Base-by-base conservation (phyloP, 805 yeast genomes). In the Spathaspora hagerdaliae region DNA sequence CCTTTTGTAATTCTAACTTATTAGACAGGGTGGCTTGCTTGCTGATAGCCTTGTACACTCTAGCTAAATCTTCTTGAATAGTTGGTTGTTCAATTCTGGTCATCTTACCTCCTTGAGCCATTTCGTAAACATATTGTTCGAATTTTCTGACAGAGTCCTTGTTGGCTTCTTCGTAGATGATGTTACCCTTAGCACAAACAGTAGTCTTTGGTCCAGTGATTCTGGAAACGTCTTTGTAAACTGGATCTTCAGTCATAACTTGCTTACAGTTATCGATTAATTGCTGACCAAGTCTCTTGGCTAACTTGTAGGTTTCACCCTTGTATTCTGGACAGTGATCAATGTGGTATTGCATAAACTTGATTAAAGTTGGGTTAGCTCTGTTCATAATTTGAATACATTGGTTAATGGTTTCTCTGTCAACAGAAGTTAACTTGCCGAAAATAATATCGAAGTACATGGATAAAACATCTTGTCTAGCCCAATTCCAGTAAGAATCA, bases 401-500 rank as follows among this genome's bases (percentile, higher is more conserved):
- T 65, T 90, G 96, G 53, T 92, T 81, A 51, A 94, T 96, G 52
- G 95, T 90, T 73, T 94, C 97, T 67, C 99, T 83, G 68, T 94
- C 98, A 54, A 94, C 86, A 49, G 88, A 84, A 51, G 90, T 82
- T 52, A 86, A 79, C 53, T 87, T 85, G 66, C 99, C 99, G 67
- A 94, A 95, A 57, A 94, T 90, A 59, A 94, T 90, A 69, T 94
- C 97, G 64, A 81, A 94, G 73, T 87, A 94, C 88, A 94, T 85
- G 41, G 90, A 81, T 57, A 94, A 74, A 50, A 94, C 87, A 65
- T 94, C 96, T 75, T 94, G 99, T 70, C 97, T 87, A 40, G 98
- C 97, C 99, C 99, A 94, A 71, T 95, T 95, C 99, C 99, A 94
- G 71, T 91, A 90, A 19, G 97, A 90, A 71, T 94, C 98, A 68